Conservation (phyloP, 306 rosid genomes). For the Fagus sylvatica region DNA sequence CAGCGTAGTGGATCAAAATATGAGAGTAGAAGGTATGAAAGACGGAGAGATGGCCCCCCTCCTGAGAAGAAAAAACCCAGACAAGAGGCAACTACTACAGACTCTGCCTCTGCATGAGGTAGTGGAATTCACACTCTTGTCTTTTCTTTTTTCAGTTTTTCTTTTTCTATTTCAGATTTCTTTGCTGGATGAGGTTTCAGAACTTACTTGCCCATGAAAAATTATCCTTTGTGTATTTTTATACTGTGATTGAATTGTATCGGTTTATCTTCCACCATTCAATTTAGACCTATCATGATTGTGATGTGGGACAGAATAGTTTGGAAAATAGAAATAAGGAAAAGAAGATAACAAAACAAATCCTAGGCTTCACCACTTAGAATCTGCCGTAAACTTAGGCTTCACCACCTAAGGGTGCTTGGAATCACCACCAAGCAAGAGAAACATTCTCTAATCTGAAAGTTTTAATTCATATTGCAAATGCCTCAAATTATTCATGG, state of each 20-base stretch:
- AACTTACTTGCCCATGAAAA: neutral
- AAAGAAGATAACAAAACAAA: no score
- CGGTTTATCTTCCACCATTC: neutral
- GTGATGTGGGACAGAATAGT: no score
- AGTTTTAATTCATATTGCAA: no score
- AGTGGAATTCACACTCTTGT: constrained; percentile 3
- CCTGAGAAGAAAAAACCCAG: constrained; percentile 67
- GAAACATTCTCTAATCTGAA: no score
- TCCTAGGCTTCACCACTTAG: no score
- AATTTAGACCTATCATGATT: neutral
- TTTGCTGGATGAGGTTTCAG: neutral
- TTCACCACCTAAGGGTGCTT: no score
- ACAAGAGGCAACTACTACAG: constrained; percentile 60
- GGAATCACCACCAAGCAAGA: no score
- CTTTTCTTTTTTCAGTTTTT: neutral
- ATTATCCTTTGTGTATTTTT: neutral
- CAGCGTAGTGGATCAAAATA: constrained; percentile 68
- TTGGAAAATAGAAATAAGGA: no score
- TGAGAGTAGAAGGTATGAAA: constrained; percentile 85
- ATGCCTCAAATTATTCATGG: no score
- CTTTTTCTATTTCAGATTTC: neutral
- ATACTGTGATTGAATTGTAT: neutral
- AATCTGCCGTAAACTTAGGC: no score
- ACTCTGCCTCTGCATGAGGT: constrained; percentile 69
- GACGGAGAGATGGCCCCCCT: constrained; percentile 86